Percentiles rank a stretch among this genome's conserved stretches.
phyloP scores from a whole-genome alignment of 2,329 filamentous ascomycete species.

The Aureobasidium sp. region DNA sequence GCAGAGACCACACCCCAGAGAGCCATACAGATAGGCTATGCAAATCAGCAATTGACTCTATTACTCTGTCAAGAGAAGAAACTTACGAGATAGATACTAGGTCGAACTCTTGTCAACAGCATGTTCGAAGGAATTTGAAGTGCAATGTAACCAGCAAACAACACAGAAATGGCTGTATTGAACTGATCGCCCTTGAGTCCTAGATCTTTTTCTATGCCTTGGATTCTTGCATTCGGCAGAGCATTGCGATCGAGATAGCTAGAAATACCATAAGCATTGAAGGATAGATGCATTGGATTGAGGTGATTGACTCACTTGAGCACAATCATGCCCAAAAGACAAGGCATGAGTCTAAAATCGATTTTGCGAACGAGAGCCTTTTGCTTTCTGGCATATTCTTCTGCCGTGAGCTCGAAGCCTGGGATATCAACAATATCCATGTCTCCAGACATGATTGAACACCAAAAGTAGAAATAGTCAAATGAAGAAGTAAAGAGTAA shows the following conservation, averaged over 20 bases:
- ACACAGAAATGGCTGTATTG: constrained; percentile 45
- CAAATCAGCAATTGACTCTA: constrained; percentile 23
- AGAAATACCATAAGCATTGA: constrained; percentile 30
- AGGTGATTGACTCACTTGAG: background rate
- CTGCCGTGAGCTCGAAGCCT: background rate
- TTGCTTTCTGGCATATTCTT: background rate
- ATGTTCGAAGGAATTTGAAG: constrained; percentile 49
- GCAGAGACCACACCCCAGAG: constrained; percentile 44
- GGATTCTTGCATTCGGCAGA: constrained; percentile 56
- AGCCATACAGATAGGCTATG: constrained; percentile 37
- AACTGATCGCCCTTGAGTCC: constrained; percentile 48
- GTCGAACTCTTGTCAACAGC: constrained; percentile 31
- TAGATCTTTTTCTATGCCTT: constrained; percentile 45
- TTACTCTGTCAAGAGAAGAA: constrained; percentile 40
- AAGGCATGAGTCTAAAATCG: constrained; percentile 37
- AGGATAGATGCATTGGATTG: too few species aligned
- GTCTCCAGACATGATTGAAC: background rate
- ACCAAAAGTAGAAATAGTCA: background rate
- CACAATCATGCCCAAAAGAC: constrained; percentile 40
- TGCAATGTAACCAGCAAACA: constrained; percentile 50
- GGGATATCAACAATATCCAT: background rate
- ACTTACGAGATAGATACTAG: constrained; percentile 18
- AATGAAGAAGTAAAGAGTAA: background rate
- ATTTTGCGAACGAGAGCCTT: constrained; percentile 33
- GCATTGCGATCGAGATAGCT: constrained; percentile 56